Conservation (phyloP, 257 asterid genomes). For the Jacaranda copaia region DNA sequence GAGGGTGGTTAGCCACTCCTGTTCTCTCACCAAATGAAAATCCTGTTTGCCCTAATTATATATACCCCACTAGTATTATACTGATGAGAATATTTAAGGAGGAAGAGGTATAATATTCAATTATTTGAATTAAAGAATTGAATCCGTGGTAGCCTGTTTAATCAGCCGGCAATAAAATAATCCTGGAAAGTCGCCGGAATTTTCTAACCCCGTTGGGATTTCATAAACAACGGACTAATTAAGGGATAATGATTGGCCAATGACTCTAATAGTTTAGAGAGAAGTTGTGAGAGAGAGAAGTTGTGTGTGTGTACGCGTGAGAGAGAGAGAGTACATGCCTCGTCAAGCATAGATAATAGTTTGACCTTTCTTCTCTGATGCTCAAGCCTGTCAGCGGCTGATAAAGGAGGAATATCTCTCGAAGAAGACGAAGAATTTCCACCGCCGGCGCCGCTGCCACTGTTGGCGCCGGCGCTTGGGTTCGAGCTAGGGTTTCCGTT, state of each 20-base stretch:
- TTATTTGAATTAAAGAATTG: constrained; percentile 41
- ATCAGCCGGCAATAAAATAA: constrained; percentile 61
- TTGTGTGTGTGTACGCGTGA: not conserved
- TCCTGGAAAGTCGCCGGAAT: constrained; percentile 47
- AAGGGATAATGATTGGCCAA: constrained; percentile 56
- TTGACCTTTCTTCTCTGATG: constrained; percentile 98
- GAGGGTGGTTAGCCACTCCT: constrained; percentile 52
- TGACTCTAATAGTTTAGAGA: constrained; percentile 23
- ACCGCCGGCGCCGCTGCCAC: constrained; percentile 40
- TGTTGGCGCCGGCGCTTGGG: constrained; percentile 38
- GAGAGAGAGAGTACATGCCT: constrained; percentile 66
- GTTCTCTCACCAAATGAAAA: constrained; percentile 46
- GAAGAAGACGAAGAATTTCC: constrained; percentile 59
- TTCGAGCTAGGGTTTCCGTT: constrained; percentile 57
- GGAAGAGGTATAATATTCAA: constrained; percentile 27
- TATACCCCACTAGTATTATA: constrained; percentile 47
- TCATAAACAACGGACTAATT: constrained; percentile 46
- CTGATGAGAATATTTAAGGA: constrained; percentile 29
- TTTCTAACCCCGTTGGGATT: constrained; percentile 37
- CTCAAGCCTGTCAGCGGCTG: constrained; percentile 88
- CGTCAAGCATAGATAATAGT: constrained; percentile 96
- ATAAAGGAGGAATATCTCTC: constrained; percentile 66
- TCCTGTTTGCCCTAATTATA: constrained; percentile 42
- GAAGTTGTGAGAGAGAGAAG: not conserved
- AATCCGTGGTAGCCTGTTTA: constrained; percentile 45